Conservation (phyloP, 805 yeast genomes). For the Wickerhamiella sorbophila region DNA sequence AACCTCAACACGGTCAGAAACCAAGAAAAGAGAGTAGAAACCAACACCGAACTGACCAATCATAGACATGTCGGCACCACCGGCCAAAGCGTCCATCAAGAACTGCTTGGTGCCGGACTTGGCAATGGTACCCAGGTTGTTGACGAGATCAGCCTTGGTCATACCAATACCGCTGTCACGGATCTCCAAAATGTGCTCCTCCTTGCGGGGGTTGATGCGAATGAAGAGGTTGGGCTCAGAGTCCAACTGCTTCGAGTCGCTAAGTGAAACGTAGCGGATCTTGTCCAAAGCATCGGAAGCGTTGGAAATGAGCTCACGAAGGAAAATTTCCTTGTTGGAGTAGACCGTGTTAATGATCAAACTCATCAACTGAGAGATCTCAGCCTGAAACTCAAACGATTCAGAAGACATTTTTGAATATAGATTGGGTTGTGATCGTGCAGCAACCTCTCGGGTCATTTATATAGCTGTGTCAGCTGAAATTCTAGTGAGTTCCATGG, state of each 20-base stretch:
- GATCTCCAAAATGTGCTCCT: conserved; percentile 83
- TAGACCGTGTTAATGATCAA: conserved; percentile 99
- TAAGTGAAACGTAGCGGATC: conserved; percentile 90
- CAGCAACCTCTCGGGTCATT: not conserved
- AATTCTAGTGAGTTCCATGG: conserved; percentile 10
- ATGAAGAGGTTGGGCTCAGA: conserved; percentile 93
- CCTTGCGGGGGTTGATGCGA: conserved; percentile 95
- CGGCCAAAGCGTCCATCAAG: conserved; percentile 92
- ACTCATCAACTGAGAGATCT: conserved; percentile 99
- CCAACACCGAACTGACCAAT: conserved; percentile 99
- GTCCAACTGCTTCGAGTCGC: conserved; percentile 84
- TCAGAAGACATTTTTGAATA: conserved; percentile 22
- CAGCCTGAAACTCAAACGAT: conserved; percentile 87
- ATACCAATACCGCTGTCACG: conserved; percentile 99
- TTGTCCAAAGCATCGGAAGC: conserved; percentile 99
- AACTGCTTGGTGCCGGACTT: conserved; percentile 99
- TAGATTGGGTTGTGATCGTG: not conserved
- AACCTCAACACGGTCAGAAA: conserved; percentile 97
- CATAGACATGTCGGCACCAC: conserved; percentile 99
- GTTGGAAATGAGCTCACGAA: conserved; percentile 97
- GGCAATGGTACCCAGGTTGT: conserved; percentile 99
- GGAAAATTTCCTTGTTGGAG: conserved; percentile 97
- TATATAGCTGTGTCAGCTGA: conserved; percentile 1
- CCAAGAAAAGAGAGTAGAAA: conserved; percentile 98
- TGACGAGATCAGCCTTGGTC: conserved; percentile 98